phyloP scores from a whole-genome alignment of 2,329 filamentous ascomycete genomes.

The Colletotrichum sp. region DNA sequence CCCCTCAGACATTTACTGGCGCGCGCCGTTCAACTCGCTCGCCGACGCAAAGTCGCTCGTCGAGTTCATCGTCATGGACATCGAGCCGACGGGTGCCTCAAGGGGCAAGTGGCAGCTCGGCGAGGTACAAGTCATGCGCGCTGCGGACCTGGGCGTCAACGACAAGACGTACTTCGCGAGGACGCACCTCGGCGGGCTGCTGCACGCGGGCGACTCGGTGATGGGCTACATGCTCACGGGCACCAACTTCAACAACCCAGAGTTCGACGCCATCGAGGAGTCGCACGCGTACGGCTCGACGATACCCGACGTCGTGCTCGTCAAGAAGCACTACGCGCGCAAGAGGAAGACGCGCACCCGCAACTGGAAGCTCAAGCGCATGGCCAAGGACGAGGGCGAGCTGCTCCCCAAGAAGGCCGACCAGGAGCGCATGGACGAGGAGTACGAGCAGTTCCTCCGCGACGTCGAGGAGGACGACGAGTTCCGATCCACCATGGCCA shows the following conservation, averaged over 20 bases:
- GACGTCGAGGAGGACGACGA: constrained; percentile 97
- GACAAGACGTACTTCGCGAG: constrained; percentile 88
- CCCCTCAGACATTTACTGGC: constrained; percentile 85
- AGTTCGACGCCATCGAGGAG: constrained; percentile 83
- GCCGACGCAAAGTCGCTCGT: constrained; percentile 84
- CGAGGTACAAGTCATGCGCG: constrained; percentile 86
- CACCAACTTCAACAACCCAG: constrained; percentile 89
- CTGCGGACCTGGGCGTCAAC: constrained; percentile 85
- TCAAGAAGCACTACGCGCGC: constrained; percentile 95
- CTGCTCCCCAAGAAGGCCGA: constrained; percentile 86
- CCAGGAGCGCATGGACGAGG: constrained; percentile 84
- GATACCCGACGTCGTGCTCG: constrained; percentile 90
- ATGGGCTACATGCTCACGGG: constrained; percentile 90
- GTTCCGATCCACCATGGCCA: constrained; percentile 78
- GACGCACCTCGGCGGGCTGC: constrained; percentile 85
- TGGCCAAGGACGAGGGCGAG: constrained; percentile 89
- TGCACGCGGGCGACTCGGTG: constrained; percentile 89
- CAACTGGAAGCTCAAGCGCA: constrained; percentile 94
- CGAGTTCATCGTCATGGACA: constrained; percentile 95
- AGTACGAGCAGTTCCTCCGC: constrained; percentile 96
- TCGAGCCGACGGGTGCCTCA: constrained; percentile 76
- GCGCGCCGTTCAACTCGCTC: constrained; percentile 82
- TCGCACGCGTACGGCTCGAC: constrained; percentile 76
- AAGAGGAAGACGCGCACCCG: constrained; percentile 83
- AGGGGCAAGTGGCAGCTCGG: constrained; percentile 85